Base-by-base conservation (phyloP, 2,329 filamentous ascomycete genomes). In the Periconia digitata region DNA sequence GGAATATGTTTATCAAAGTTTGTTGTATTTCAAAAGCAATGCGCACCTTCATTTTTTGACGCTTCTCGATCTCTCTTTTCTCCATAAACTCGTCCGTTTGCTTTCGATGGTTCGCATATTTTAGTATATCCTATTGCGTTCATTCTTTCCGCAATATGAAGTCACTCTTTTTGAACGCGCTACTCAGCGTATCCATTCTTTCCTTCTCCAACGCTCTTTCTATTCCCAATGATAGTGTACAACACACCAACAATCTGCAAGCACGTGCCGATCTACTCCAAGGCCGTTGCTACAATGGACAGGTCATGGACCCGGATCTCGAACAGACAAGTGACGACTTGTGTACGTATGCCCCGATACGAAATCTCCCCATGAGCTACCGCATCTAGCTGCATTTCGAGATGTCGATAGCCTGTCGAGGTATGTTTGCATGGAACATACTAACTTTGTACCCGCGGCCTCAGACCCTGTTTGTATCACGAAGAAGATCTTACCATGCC, bases 151-250 rank as follows among this genome's bases (percentile, higher is more conserved):
- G 18, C 20, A 40, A 16, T 8, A 40, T 40, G 37, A 40, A 40
- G 37, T 22, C 37, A 23, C 20, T 40, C 17, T 6, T 40, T 40
- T 22, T 20, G 12, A 40, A 17, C 2, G 37, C 37, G 37, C 37
- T 40, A 6, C 37, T 40, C 37, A 23, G 37, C 37, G 37, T 20
- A 20, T 40, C 37, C 20, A 21, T 40, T 40, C 37, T 40, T 40
- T 40, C 37, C 7, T 6, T 17, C 8, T 21, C 37, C 8, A 6
- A 40, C 21, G 37, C 37, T 21, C 37, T 40, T 22, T 40, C 21
- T 22, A 40, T 40, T 22, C 37, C 37, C 6, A 15, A 21, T 40
- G 20, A 40, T 21, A 21, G 37, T 13, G 37, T 21, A 40, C 12
- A 15, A 12, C 27, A 32, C n/a, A 12, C n/a, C 27, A 15, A 40